These are phyloP conservation scores for Avena insularis DNA, from an alignment of 176 grass and related monocot genomes.

Conservation along the genomic window DNA sequence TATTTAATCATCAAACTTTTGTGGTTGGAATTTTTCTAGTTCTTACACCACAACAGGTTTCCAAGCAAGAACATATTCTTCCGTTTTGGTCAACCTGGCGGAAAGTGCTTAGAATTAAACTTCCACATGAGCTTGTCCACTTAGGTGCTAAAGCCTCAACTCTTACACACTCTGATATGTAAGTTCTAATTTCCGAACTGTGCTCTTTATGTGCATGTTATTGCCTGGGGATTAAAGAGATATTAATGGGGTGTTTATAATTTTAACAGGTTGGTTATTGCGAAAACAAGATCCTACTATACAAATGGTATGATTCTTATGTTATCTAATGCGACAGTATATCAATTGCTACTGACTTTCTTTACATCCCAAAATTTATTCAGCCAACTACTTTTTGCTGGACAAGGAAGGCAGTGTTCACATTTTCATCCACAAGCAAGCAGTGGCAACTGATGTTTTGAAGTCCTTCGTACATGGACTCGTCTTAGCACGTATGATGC, in stretches of 20 bases:
- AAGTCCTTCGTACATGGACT: constrained; percentile 81
- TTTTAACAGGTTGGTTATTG: constrained; percentile 72
- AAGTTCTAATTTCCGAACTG: constrained; percentile 41
- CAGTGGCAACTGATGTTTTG: constrained; percentile 73
- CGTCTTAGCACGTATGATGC: constrained; percentile 43
- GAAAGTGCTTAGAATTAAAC: constrained; percentile 56
- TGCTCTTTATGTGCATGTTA: constrained; percentile 3
- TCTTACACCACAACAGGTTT: constrained; percentile 68
- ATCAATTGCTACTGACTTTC: constrained; percentile 16
- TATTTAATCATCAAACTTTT: constrained; percentile 15
- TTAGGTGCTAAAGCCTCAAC: constrained; percentile 82
- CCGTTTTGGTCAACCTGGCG: constrained; percentile 75
- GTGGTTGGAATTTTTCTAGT: constrained; percentile 57
- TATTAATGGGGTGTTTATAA: not conserved
- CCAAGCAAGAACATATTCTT: constrained; percentile 82
- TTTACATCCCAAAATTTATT: constrained; percentile 27
- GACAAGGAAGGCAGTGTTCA: constrained; percentile 59
- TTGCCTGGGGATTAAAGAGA: not conserved
- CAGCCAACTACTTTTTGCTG: constrained; percentile 85
- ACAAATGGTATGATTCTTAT: constrained; percentile 50
- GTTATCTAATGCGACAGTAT: not conserved
- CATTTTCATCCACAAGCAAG: constrained; percentile 83
- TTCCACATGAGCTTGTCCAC: constrained; percentile 64
- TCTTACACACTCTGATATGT: constrained; percentile 77
- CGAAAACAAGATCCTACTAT: constrained; percentile 60